Evolutionary conservation across 257 asterid species (phyloP).

Genomic region (Solanum chilense): DNA sequence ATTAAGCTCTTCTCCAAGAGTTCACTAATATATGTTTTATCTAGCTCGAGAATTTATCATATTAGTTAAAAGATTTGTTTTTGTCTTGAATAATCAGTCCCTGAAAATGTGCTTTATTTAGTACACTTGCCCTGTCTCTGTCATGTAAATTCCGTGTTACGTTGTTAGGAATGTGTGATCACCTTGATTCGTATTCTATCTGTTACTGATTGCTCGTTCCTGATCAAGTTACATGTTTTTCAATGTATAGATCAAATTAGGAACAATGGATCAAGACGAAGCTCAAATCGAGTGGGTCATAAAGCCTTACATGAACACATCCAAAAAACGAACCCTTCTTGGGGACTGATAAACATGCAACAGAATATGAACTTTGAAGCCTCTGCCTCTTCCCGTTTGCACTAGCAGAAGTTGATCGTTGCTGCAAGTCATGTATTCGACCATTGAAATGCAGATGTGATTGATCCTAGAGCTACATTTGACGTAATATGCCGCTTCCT

Average conservation of each 20-base stretch:
- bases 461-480: neutral
- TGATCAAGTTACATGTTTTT: neutral
- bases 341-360: constrained; percentile 18
- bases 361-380: neutral
- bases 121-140: neutral
- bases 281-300: constrained; percentile 67
- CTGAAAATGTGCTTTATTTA: neutral
- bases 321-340: constrained; percentile 35
- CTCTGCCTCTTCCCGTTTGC: neutral
- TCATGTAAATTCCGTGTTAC: neutral
- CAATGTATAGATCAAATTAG: constrained; percentile 45
- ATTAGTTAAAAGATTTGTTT: neutral
- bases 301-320: constrained; percentile 56
- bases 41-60: neutral
- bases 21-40: neutral
- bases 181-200: neutral
- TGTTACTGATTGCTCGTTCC: neutral
- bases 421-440: neutral
- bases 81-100: neutral
- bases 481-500: neutral
- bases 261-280: constrained; percentile 82
- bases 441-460: neutral
- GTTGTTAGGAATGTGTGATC: neutral
- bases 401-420: neutral
- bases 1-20: neutral